Conservation (phyloP, 805 yeast genomes). For the Huiozyma naganishii region DNA sequence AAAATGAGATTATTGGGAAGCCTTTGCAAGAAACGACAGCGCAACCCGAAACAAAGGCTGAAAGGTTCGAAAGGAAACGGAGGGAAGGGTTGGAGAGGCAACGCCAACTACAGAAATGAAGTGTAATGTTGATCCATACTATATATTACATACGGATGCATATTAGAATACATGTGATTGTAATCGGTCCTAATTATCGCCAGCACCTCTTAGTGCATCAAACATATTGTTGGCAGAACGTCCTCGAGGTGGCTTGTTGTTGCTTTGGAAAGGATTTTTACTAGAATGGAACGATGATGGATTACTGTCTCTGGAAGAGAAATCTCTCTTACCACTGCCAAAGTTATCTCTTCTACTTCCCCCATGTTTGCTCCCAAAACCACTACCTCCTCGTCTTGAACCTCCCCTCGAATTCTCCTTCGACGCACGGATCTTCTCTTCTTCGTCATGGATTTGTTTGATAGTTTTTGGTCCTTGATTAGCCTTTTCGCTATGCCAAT, state of each 20-base stretch:
- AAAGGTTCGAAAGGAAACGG: conserved; percentile 42
- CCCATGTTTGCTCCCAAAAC: background rate
- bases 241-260: conserved; percentile 14
- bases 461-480: conserved; percentile 91
- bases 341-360: conserved; percentile 1
- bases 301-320: conserved; percentile 8
- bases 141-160: background rate
- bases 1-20: conserved; percentile 19
- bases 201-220: conserved; percentile 26
- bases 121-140: background rate
- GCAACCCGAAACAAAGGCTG: conserved; percentile 42
- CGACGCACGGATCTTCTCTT: conserved; percentile 43
- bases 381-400: conserved; percentile 28
- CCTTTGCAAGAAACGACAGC: background rate
- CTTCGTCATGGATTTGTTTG: conserved; percentile 81
- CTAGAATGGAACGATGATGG: background rate
- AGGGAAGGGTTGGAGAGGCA: conserved; percentile 33
- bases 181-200: conserved; percentile 9
- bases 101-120: conserved; percentile 6
- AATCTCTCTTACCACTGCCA: background rate
- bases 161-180: no score
- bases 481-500: conserved; percentile 53
- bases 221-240: conserved; percentile 23
- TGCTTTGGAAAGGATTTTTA: conserved; percentile 13
- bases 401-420: conserved; percentile 24